Evolutionary conservation across 2,329 filamentous ascomycete species (phyloP).

Genomic region (Aurifilum marmelostoma): DNA sequence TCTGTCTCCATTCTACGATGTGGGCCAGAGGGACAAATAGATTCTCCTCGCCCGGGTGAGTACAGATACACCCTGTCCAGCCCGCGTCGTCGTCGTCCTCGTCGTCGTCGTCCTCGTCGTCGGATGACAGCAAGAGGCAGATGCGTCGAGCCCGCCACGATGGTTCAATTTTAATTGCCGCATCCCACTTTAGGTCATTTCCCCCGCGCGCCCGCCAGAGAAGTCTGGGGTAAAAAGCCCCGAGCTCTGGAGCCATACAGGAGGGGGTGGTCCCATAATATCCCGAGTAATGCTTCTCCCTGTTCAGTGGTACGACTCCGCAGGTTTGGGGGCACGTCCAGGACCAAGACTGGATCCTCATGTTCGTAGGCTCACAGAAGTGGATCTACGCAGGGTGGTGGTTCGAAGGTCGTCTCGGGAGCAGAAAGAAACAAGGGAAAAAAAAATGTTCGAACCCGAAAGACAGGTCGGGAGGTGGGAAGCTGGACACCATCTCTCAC

Average conservation of each 20-base stretch:
- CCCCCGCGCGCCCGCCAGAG: conserved; percentile 1
- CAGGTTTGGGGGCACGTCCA: too few relatives aligned
- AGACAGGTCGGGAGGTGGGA: too few relatives aligned
- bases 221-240: conserved; percentile 12
- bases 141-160: background rate
- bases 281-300: background rate
- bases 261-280: background rate
- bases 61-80: background rate
- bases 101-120: background rate
- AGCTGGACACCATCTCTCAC: too few relatives aligned
- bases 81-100: background rate
- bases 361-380: background rate
- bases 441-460: too few relatives aligned
- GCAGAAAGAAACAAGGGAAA: too few relatives aligned
- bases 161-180: background rate
- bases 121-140: background rate
- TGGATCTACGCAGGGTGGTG: background rate
- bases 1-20: background rate
- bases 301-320: too few relatives aligned
- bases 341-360: background rate
- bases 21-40: background rate
- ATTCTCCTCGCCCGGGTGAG: background rate
- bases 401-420: too few relatives aligned
- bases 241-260: background rate
- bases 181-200: conserved; percentile 6